Base-by-base conservation (phyloP, 805 yeast genomes). In the Kockiozyma suomiensis region DNA sequence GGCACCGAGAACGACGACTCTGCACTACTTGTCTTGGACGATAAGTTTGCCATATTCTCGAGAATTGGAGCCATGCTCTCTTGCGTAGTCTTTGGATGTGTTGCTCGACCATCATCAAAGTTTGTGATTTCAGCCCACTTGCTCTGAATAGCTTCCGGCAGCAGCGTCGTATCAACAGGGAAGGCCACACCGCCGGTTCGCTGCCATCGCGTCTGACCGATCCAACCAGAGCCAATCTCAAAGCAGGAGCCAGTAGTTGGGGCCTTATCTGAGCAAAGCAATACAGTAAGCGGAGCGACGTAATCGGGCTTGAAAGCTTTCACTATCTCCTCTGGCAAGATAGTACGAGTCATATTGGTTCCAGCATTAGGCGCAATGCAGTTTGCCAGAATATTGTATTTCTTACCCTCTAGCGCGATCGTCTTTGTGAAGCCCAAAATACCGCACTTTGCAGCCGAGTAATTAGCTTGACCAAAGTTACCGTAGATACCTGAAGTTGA, bases 401-500 rank as follows among this genome's bases (percentile, higher is more conserved):
- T 90, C 61, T 85, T 85, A 70, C 99, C 99, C 78, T 93, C 99
- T 66, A 89, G 80, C 30, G 98, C 97, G 65, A 90, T 75, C 45
- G 97, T 87, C 75, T 83, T 85, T 42, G 97, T 82, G 68, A 93
- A 82, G 17, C 97, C 97, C 50, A 91, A 76, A 65, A 93, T 84
- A 25, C 90, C 97, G 54, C 88, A 84, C 78, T 93, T 93, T 48
- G 98, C 97, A 33, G 97, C 85, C 21, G 97, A 86, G 75, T 93
- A 93, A 78, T 93, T 93, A 42, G 97, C 90, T 78, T 93, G 99
- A 53, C 99, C 99, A 77, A 93, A 93, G 79, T 88, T 90, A 66
- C 99, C 99, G 75, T 93, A 93, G 68, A 93, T 91, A 66, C 98
- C 99, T 1, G 97, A 91, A 8, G 98, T 93, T 19, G 97, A 91